Conservation (phyloP, 1,284 basidiomycete species). For the Sanguinoderma infundibulare region DNA sequence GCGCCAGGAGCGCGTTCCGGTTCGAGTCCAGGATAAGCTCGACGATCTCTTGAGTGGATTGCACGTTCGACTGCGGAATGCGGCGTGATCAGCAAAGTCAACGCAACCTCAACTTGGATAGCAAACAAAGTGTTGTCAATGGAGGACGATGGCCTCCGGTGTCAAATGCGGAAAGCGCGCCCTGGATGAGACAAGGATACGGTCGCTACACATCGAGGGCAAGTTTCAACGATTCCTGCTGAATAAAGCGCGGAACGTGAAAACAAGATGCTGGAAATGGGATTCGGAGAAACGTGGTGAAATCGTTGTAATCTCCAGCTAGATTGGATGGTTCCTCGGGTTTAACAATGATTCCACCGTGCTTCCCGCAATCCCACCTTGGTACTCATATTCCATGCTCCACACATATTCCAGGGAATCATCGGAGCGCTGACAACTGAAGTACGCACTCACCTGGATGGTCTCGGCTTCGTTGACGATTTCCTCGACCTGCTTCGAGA, state of each 20-base stretch:
- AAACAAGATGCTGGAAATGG: no score
- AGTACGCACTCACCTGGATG: slow-evolving; percentile 68
- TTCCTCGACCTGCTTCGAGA: slow-evolving; percentile 95
- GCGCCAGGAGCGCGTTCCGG: slow-evolving; percentile 89
- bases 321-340: no score
- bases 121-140: background rate
- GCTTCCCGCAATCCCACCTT: no score
- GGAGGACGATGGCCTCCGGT: background rate
- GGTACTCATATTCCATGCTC: no score
- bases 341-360: no score
- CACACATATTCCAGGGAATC: no score
- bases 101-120: background rate
- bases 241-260: no score
- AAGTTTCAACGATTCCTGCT: no score
- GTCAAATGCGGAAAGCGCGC: background rate
- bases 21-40: slow-evolving; percentile 97
- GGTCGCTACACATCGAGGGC: no score
- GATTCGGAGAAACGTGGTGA: no score
- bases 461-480: slow-evolving; percentile 92
- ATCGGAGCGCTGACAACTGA: no score
- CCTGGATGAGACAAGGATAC: background rate
- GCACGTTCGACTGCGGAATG: slow-evolving; percentile 76
- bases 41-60: slow-evolving; percentile 96
- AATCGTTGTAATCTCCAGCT: no score
- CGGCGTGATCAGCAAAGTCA: background rate